Evolutionary conservation across 2,329 filamentous ascomycete species (phyloP), one percentile per base, ranked within the genome.

Genomic region (Neurospora sp.): DNA sequence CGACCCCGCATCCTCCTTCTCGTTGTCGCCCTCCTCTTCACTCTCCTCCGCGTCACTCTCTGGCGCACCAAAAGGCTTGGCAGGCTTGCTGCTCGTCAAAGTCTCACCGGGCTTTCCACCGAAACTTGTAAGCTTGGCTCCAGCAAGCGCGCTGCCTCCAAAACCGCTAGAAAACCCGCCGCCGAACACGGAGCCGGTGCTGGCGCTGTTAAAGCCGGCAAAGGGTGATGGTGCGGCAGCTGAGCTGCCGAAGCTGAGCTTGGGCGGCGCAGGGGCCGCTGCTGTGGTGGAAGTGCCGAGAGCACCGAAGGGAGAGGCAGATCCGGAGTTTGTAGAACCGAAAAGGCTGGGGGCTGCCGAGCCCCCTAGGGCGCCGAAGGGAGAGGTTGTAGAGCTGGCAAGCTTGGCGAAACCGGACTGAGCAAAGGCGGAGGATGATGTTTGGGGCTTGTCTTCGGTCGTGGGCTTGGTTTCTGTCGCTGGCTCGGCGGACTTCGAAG

Each of bases 31-130:
- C 1, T 83, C 82, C 17, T 77, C 80, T 13, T 79, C 79, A 1
- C 78, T 79, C 1, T 85, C 85, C 52, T 88, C 87, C 2, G 82
- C 84, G 67, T 90, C 89, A 71, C 87, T 90, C 46, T 89, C 89
- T 1, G 92, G 87, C 13, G 92, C 91, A 39, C 93, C 93, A 77
- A 97, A 96, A 0, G 92, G 86, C 79, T 88, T 92, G 3, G 86
- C 84, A 15, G 88, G 84, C 78, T 91, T 92, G 71, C 84, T 84
- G 70, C 82, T 87, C 76, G 83, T 85, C 46, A 85, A 80, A 13
- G 80, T 81, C 42, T 81, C 80, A 68, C 85, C 87, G 28, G 89
- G 85, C 66, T 89, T 89, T 5, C 68, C 66, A 58, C 89, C 92
- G 79, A 97, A 97, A 74, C 86, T 91, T 2, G 86, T 85, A 10